A percentile compares a stretch with the other conserved stretches of the same genome.
Conservation (phyloP, 1,284 basidiomycete genomes). For the Cutaneotrichosporon mucoides region DNA sequence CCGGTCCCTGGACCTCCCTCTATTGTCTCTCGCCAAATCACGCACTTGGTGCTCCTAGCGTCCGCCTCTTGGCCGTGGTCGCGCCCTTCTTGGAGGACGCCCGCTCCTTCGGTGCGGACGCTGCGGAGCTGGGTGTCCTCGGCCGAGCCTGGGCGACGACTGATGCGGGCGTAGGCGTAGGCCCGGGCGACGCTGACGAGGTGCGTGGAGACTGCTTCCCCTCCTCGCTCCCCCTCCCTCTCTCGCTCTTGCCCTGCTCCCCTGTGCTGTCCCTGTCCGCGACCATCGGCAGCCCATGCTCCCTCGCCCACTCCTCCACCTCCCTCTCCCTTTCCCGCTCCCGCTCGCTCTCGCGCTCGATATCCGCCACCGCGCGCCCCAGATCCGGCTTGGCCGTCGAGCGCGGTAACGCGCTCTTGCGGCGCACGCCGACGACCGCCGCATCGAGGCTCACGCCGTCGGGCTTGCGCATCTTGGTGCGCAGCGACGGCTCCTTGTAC, state of each 20-base stretch:
- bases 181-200: too few relatives aligned
- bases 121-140: too few relatives aligned
- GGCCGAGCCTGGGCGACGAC: too few relatives aligned
- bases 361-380: not conserved
- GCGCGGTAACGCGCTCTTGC: slow-evolving; percentile 18
- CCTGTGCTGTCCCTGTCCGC: not conserved
- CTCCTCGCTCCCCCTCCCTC: too few relatives aligned
- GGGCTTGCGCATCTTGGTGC: slow-evolving; percentile 23
- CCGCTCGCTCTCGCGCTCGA: too few relatives aligned
- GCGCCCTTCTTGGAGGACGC: not conserved
- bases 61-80: not conserved
- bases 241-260: too few relatives aligned
- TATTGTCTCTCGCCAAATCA: too few relatives aligned
- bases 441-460: slow-evolving; percentile 12
- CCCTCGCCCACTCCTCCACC: not conserved
- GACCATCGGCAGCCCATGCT: not conserved
- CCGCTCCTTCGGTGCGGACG: too few relatives aligned
- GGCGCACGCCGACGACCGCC: slow-evolving; percentile 12
- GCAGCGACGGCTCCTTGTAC: slow-evolving; percentile 22
- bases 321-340: not conserved
- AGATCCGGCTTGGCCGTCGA: not conserved
- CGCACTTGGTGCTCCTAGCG: too few relatives aligned
- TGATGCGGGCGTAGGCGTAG: too few relatives aligned
- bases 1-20: too few relatives aligned
- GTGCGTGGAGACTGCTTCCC: too few relatives aligned